Base-by-base conservation (phyloP, 2,329 filamentous ascomycete species). In the Chaetomium globosum region DNA sequence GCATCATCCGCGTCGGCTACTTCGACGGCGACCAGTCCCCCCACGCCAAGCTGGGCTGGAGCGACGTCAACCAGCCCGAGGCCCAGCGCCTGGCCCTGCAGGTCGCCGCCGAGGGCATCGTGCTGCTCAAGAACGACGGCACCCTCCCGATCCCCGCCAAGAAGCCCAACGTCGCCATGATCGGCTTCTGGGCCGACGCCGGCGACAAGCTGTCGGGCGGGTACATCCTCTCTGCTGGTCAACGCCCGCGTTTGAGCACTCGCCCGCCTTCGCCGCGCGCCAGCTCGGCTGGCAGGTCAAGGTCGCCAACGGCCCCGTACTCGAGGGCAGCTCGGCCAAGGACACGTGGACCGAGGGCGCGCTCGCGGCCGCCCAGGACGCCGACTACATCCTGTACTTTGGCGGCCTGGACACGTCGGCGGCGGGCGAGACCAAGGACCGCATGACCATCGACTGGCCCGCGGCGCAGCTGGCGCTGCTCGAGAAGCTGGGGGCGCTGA, bases 161-260 rank as follows among this genome's bases (percentile, higher is more conserved):
- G 12, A 19, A 16, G 8, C 39, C 53, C 75, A 80, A 75, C 12
- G 76, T 88, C 4, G 85, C 83, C 0, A 73, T 88, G 39, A 76
- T 88, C 48, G 85, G 85, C 0, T 80, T 80, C 49, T 87, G 84
- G 79, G 83, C 82, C 6, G 85, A 86, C 58, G 84, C 83, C 9
- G 84, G 83, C 0, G 77, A 75, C 3, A 80, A 86, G 64, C 79
- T 87, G 75, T 83, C 83, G 61, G 85, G 85, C 1, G 86, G 85
- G 71, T 88, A 88, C 73, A 78, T 71, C 65, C n/a, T n/a, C n/a
- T n/a, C n/a, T n/a, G n/a, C n/a, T n/a, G n/a, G n/a, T n/a, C n/a
- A n/a, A 75, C 79, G 2, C 78, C 86, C 0, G 82, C 83, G 0
- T 88, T 83, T 73, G 76, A 85, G 6, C 81, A 79, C 68, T 81